These are phyloP conservation scores for Tinospora cordifolia DNA, from an alignment of 164 flowering plant genomes.

Conservation along the genomic window DNA sequence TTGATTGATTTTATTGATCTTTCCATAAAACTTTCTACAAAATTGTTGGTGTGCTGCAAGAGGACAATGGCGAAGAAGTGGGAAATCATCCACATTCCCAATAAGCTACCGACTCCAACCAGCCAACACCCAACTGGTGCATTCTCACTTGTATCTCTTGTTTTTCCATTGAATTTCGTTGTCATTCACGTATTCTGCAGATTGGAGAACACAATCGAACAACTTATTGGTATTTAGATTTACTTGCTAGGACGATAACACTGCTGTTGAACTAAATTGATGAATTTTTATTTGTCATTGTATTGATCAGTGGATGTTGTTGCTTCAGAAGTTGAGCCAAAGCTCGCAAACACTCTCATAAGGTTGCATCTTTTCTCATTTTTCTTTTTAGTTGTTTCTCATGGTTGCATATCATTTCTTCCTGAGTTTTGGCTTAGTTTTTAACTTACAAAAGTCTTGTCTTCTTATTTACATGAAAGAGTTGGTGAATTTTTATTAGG, in stretches of 20 bases:
- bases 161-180: background rate
- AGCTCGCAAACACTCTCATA: conserved; percentile 51
- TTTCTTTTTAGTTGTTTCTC: background rate
- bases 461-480: background rate
- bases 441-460: background rate
- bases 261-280: background rate
- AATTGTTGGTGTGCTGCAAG: background rate
- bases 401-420: background rate
- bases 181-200: background rate
- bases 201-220: too few relatives aligned
- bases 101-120: conserved; percentile 37
- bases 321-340: conserved; percentile 62
- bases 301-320: conserved; percentile 43
- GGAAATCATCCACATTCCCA: conserved; percentile 60
- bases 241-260: too few relatives aligned
- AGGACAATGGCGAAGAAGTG: conserved; percentile 24
- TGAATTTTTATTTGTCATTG: conserved; percentile 5
- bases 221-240: too few relatives aligned
- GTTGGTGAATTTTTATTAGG: conserved; percentile 27
- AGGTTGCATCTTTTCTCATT: conserved; percentile 33
- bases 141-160: background rate
- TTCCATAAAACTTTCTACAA: too few relatives aligned
- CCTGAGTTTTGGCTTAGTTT: too few relatives aligned
- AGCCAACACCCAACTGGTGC: conserved; percentile 60
- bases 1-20: too few relatives aligned